Evolutionary conservation across 176 grass and related monocot species (phyloP).

Genomic region (Cenchrus purpureus): DNA sequence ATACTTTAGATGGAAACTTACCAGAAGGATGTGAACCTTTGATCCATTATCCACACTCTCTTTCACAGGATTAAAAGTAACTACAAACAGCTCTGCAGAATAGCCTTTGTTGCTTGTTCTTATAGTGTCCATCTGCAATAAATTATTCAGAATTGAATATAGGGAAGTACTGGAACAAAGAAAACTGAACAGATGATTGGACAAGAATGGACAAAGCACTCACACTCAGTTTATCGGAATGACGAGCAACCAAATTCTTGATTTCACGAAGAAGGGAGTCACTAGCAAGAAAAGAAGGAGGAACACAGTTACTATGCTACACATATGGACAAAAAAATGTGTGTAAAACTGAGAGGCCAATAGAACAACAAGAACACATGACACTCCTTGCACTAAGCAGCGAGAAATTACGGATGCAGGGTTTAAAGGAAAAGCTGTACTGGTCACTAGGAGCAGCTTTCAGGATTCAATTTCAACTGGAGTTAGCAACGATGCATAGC

Average conservation of each 20-base stretch:
- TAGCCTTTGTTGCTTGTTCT: constrained; percentile 74
- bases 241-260: constrained; percentile 63
- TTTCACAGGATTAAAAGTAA: constrained; percentile 75
- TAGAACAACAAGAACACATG: neutral
- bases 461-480: neutral
- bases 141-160: neutral
- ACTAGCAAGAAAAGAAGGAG: constrained; percentile 44
- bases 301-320: neutral
- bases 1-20: constrained; percentile 48
- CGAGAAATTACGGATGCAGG: neutral
- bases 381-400: neutral
- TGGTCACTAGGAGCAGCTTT: neutral
- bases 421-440: neutral
- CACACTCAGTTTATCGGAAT: constrained; percentile 72
- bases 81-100: constrained; percentile 65
- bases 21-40: constrained; percentile 85
- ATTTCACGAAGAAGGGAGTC: constrained; percentile 73
- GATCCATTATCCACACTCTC: constrained; percentile 49
- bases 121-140: constrained; percentile 75
- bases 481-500: neutral
- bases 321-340: neutral
- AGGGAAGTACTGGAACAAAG: neutral
- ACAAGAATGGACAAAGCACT: constrained; percentile 37
- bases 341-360: neutral
- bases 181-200: neutral